Evolutionary conservation across 1,139 yeast species (phyloP).

Genomic region (Geotrichum restrictum): DNA sequence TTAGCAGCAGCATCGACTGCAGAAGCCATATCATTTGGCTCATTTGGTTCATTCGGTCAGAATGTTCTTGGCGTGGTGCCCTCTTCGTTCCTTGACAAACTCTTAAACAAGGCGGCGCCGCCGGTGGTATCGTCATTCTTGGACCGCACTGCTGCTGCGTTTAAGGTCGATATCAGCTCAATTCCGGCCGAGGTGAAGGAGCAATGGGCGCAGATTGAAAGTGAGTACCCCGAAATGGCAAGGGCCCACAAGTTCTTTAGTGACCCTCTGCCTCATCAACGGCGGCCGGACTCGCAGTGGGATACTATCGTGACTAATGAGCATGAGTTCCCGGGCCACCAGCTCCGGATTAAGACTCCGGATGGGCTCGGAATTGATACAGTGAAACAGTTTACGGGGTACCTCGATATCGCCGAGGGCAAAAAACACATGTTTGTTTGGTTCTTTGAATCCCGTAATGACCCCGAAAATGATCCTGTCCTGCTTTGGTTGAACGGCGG

Average conservation of each 20-base stretch:
- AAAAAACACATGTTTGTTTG: slow-evolving; percentile 82
- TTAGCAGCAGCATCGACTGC: slow-evolving; percentile 1
- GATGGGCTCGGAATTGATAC: slow-evolving; percentile 33
- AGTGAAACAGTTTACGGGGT: slow-evolving; percentile 60
- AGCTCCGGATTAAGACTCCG: slow-evolving; percentile 48
- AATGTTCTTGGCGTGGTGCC: not conserved
- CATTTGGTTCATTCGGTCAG: not conserved
- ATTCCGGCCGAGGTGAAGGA: not conserved
- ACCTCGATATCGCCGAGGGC: slow-evolving; percentile 69
- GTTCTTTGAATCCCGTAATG: slow-evolving; percentile 68
- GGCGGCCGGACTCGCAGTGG: not conserved
- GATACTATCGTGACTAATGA: slow-evolving; percentile 1
- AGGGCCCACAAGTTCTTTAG: not conserved
- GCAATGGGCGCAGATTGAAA: not conserved
- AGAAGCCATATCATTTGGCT: not conserved
- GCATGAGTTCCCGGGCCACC: slow-evolving; percentile 18
- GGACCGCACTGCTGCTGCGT: not conserved
- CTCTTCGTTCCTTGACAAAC: not conserved
- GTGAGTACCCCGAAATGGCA: not conserved
- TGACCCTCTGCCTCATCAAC: not conserved
- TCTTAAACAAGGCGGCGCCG: not conserved
- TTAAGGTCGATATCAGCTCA: not conserved
- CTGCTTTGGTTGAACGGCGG: slow-evolving; percentile 74
- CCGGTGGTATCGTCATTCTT: not conserved
- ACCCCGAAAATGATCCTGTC: slow-evolving; percentile 60